phyloP scores from a whole-genome alignment of 2,329 filamentous ascomycete genomes.

The Rhynchosporium graminicola region DNA sequence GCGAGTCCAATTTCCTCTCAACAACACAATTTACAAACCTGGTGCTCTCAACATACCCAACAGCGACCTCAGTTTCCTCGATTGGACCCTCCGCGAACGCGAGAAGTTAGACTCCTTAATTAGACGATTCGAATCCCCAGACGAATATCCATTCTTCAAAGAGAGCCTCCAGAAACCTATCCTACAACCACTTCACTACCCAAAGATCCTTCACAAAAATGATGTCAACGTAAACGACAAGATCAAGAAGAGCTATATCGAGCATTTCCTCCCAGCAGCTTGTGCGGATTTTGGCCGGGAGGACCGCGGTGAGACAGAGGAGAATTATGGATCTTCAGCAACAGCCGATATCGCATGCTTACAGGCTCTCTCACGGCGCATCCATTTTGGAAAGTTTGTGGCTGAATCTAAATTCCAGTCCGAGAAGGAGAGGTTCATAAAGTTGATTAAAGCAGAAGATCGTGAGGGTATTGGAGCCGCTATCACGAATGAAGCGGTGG shows the following conservation, averaged over 20 bases:
- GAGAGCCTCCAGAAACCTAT: constrained; percentile 76
- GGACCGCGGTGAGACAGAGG: constrained; percentile 81
- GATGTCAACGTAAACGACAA: constrained; percentile 85
- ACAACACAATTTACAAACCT: constrained; percentile 80
- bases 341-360: constrained; percentile 89
- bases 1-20: constrained; percentile 94
- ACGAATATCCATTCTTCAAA: constrained; percentile 98
- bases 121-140: constrained; percentile 90
- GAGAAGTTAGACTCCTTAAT: constrained; percentile 91
- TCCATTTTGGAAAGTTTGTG: constrained; percentile 98
- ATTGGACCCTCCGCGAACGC: constrained; percentile 90
- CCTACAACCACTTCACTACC: constrained; percentile 85
- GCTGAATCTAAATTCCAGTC: constrained; percentile 92
- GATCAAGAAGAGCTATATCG: constrained; percentile 83
- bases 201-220: constrained; percentile 83
- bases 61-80: constrained; percentile 76
- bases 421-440: constrained; percentile 77
- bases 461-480: constrained; percentile 79
- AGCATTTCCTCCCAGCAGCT: constrained; percentile 78
- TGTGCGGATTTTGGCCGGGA: constrained; percentile 76
- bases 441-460: constrained; percentile 79
- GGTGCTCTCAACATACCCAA: constrained; percentile 78
- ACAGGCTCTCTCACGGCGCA: constrained; percentile 84
- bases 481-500: constrained; percentile 87
- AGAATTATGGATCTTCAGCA: constrained; percentile 93